A percentile compares a stretch with the other conserved stretches of the same genome.
phyloP scores from a whole-genome alignment of 192 early-diverging fungal genomes.

The Coemansia sp. region DNA sequence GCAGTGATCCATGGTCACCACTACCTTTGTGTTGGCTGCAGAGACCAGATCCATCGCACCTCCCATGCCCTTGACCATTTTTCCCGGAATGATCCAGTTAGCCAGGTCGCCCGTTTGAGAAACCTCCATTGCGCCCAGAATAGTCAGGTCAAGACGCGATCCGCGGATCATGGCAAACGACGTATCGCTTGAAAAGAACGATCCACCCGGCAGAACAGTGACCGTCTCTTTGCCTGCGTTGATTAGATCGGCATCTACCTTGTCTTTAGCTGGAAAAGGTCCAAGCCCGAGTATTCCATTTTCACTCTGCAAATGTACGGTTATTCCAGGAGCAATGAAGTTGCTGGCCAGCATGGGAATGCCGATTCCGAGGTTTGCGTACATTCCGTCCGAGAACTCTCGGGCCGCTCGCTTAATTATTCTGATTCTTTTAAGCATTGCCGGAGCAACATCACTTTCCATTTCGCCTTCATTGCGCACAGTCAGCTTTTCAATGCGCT shows the following conservation, averaged over 20 bases:
- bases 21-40: conserved; percentile 60
- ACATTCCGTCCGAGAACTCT: conserved; percentile 73
- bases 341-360: conserved; percentile 76
- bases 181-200: conserved; percentile 65
- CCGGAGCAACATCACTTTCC: conserved; percentile 14
- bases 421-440: conserved; percentile 53
- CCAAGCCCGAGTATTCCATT: conserved; percentile 74
- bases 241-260: conserved; percentile 71
- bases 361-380: conserved; percentile 67
- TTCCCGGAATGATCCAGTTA: conserved; percentile 81
- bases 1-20: conserved; percentile 65
- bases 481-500: conserved; percentile 60
- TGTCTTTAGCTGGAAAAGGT: conserved; percentile 64
- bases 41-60: conserved; percentile 79
- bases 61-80: conserved; percentile 82
- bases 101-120: conserved; percentile 66
- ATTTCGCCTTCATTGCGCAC: conserved; percentile 11
- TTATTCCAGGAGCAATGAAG: conserved; percentile 63
- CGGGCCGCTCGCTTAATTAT: conserved; percentile 70
- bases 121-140: conserved; percentile 63
- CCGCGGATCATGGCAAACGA: conserved; percentile 75
- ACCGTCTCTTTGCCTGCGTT: conserved; percentile 64
- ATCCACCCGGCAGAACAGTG: conserved; percentile 62
- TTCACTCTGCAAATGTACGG: conserved; percentile 67
- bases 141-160: conserved; percentile 68